phyloP scores from a whole-genome alignment of 139 green algal species.

The Pseudopediastrum boryanum region DNA sequence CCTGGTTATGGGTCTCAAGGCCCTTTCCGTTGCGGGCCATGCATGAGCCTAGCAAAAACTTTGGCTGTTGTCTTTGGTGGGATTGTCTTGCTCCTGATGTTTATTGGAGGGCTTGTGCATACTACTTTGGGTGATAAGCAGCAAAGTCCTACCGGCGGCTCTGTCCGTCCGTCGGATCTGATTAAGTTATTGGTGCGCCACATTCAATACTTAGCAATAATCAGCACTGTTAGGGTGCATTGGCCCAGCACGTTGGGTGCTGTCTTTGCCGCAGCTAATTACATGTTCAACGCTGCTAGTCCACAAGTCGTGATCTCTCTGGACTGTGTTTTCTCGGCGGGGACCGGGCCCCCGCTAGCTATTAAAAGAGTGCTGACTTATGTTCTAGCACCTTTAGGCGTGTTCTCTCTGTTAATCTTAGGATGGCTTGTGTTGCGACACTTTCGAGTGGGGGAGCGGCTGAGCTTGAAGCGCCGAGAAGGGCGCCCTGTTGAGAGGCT shows the following conservation, averaged over 20 bases:
- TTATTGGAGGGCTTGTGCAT: background rate
- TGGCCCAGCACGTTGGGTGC: background rate
- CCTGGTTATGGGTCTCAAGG: background rate
- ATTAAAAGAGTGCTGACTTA: too few relatives aligned
- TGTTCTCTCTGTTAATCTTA: too few relatives aligned
- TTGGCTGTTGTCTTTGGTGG: background rate
- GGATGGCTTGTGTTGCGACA: too few relatives aligned
- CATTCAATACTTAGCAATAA: slow-evolving; percentile 6
- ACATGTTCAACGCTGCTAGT: background rate
- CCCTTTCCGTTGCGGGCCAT: background rate
- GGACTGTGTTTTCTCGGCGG: background rate
- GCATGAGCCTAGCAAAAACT: background rate
- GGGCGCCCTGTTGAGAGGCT: background rate
- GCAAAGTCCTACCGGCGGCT: background rate
- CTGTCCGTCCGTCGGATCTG: background rate
- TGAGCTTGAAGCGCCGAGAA: too few relatives aligned
- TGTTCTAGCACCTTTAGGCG: background rate
- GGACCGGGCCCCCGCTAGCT: background rate
- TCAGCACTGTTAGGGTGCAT: background rate
- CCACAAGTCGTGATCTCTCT: background rate
- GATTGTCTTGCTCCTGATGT: background rate
- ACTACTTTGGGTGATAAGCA: background rate
- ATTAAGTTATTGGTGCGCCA: slow-evolving; percentile 5
- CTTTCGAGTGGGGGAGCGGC: background rate
- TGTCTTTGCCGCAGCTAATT: background rate